A percentile compares a stretch with the other conserved stretches of the same genome.
phyloP scores from a whole-genome alignment of 441 rosid genomes.

The Brassica balearica region DNA sequence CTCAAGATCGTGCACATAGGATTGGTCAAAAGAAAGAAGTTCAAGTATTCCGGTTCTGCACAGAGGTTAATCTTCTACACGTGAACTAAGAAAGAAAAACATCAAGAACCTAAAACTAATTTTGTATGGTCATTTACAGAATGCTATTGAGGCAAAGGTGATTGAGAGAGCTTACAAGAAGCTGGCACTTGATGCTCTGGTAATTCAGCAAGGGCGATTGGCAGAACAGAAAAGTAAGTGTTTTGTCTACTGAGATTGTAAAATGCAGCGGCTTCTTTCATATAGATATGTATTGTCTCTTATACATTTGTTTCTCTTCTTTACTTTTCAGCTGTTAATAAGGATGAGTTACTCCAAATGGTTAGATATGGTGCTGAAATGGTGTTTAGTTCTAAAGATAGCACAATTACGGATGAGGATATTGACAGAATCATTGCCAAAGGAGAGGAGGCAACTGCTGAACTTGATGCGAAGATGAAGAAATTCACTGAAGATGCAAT shows the following conservation, averaged over 20 bases:
- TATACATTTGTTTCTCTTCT: constrained; percentile 6
- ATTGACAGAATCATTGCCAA: constrained; percentile 96
- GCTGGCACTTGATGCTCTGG: constrained; percentile 97
- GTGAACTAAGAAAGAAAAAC: constrained; percentile 31
- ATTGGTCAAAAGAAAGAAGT: constrained; percentile 99
- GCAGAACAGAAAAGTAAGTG: constrained; percentile 96
- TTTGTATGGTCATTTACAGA: constrained; percentile 56
- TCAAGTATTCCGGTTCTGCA: constrained; percentile 98
- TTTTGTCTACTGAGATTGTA: constrained; percentile 21
- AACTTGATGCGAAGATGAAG: constrained; percentile 99
- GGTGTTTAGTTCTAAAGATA: constrained; percentile 99
- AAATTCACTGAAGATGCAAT: constrained; percentile 99
- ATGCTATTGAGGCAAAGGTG: constrained; percentile 98
- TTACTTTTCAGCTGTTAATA: constrained; percentile 86
- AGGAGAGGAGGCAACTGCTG: constrained; percentile 98
- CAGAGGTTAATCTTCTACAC: constrained; percentile 68
- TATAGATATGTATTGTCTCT: constrained; percentile 7
- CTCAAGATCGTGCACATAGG: constrained; percentile 99
- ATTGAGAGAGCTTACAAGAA: constrained; percentile 99
- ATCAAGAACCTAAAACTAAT: constrained; percentile 1
- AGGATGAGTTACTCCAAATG: constrained; percentile 99
- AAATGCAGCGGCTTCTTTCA: not conserved
- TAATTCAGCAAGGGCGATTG: constrained; percentile 96
- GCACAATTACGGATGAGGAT: constrained; percentile 97
- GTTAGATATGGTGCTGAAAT: constrained; percentile 99